Percentiles rank a stretch among this genome's conserved stretches.
These are phyloP conservation scores for Termitomyces sp. DNA, from an alignment of 768 basidiomycete genomes.

Conservation along the genomic window DNA sequence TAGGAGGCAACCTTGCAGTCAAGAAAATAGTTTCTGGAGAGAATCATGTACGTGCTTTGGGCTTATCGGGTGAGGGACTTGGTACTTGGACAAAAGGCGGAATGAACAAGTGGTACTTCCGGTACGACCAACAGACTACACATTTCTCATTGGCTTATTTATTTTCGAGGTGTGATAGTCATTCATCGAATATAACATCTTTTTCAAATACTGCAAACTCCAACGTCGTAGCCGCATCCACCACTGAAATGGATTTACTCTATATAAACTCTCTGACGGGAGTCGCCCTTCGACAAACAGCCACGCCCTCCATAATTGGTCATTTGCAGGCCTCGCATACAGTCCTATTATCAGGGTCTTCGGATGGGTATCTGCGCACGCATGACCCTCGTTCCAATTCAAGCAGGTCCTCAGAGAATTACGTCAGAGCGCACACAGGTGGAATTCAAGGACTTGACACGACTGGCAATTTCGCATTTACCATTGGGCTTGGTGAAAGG, in stretches of 20 bases:
- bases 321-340: conserved; percentile 68
- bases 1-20: conserved; percentile 65
- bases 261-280: conserved; percentile 78
- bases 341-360: conserved; percentile 59
- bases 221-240: conserved; percentile 57
- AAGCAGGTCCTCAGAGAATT: conserved; percentile 45
- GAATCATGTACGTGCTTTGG: conserved; percentile 67
- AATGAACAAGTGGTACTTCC: conserved; percentile 77
- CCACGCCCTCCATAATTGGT: conserved; percentile 54
- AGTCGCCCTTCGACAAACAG: conserved; percentile 49
- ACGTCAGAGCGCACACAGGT: conserved; percentile 75
- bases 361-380: conserved; percentile 70
- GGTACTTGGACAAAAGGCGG: conserved; percentile 86
- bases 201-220: conserved; percentile 47
- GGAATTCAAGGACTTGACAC: conserved; percentile 82
- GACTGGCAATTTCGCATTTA: conserved; percentile 77
- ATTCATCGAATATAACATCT: conserved; percentile 26
- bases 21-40: conserved; percentile 78
- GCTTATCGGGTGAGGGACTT: conserved; percentile 56
- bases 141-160: conserved; percentile 4
- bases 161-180: conserved; percentile 9
- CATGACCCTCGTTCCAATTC: conserved; percentile 67
- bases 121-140: conserved; percentile 37
- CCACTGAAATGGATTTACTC: conserved; percentile 55
- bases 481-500: conserved; percentile 87